Conservation (phyloP, 306 rosid genomes). For the Corylus americana region DNA sequence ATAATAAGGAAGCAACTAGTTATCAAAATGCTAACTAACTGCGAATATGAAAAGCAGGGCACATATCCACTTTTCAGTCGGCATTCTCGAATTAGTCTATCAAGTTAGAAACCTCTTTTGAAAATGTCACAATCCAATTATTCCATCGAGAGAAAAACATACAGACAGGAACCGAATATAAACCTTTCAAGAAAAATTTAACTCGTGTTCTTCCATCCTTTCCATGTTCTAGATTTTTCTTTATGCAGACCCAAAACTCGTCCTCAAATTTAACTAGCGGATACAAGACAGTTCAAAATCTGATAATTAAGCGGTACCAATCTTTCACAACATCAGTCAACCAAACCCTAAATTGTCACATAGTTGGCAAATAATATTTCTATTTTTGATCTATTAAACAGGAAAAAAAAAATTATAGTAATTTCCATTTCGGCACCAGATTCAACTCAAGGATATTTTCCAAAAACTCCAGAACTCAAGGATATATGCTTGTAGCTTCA, state of each 20-base stretch:
- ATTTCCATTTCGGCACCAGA: neutral
- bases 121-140: neutral
- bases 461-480: neutral
- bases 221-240: neutral
- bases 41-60: constrained; percentile 4
- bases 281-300: neutral
- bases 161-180: neutral
- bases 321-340: neutral
- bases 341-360: neutral
- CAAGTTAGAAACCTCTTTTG: neutral
- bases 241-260: neutral
- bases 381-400: too few species aligned
- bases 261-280: neutral
- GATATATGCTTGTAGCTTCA: neutral
- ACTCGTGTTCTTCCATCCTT: neutral
- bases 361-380: neutral
- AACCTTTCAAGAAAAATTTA: neutral
- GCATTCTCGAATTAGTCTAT: constrained; percentile 9
- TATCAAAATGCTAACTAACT: constrained; percentile 1
- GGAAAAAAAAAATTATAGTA: neutral
- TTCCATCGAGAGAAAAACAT: neutral
- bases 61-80: constrained; percentile 3
- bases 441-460: neutral
- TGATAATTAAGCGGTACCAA: neutral
- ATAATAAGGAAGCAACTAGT: neutral